Evolutionary conservation across 306 rosid species (phyloP), one percentile per base, ranked within the genome.

Genomic region (Vigna radiata): DNA sequence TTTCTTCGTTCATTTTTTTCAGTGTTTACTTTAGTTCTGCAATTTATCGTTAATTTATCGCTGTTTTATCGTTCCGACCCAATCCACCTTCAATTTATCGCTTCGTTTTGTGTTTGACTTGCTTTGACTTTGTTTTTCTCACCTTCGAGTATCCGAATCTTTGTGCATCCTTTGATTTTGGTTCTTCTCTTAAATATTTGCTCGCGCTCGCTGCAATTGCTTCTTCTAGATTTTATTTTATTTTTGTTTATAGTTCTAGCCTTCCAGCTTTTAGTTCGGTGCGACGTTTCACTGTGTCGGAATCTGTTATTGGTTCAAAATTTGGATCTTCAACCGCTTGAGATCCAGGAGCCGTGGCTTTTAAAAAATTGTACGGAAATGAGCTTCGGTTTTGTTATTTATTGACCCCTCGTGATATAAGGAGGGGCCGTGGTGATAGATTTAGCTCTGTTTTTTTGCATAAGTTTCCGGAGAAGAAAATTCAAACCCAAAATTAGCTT

Each of bases 261-360:
- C 8, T 37, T 39, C 14, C 37, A 8, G 77, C 27, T 25, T 59
- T 46, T 7, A 39, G 15, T 37, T 41, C 39, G 50, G 21, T 58
- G n/a, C 21, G 14, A 2, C 11, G 19, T 21, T 64, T 76, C 15
- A 29, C 58, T 47, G 43, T 48, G 0, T 68, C 7, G 12, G 61
- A 47, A 47, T 47, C 36, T 48, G 33, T 46, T 61, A 10, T 47
- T 29, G 61, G 27, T 67, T 27, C 39, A 47, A 19, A 46, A 12
- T 13, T 68, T 58, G 76, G 82, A 58, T 77, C 69, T 10, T 12
- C n/a, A 41, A 59, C 69, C 44, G 49, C 56, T 37, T 59, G 75
- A 78, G 82, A 69, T 59, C 70, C 50, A 54, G 61, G 21, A 52
- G 41, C 6, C 8, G 13, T 13, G 55, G 55, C 3, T 67, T 67